Evolutionary conservation across 257 asterid genomes (phyloP).

Genomic region (Paulownia fortunei): DNA sequence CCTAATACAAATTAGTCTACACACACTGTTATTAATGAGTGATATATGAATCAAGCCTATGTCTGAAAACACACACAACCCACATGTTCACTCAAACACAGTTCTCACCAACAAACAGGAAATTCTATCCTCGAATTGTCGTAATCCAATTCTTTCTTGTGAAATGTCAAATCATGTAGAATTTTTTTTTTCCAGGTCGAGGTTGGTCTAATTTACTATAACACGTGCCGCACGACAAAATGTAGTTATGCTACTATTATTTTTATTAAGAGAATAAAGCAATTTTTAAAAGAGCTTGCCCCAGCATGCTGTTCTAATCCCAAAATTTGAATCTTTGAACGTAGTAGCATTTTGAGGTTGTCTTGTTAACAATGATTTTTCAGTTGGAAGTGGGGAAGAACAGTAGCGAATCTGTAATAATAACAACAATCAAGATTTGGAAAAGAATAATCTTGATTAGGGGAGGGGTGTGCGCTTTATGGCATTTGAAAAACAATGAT

Average conservation of each 20-base stretch:
- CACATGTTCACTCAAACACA: slow-evolving; percentile 22
- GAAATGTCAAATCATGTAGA: slow-evolving; percentile 41
- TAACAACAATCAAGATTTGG: slow-evolving; percentile 48
- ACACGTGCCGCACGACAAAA: slow-evolving; percentile 28
- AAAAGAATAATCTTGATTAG: slow-evolving; percentile 40
- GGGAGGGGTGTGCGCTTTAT: slow-evolving; percentile 39
- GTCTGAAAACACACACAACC: slow-evolving; percentile 1
- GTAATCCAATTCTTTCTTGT: slow-evolving; percentile 33
- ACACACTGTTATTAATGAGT: neutral
- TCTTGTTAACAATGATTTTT: slow-evolving; percentile 10
- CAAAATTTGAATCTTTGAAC: slow-evolving; percentile 33
- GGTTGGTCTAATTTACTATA: neutral
- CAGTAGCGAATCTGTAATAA: slow-evolving; percentile 36
- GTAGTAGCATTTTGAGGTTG: neutral
- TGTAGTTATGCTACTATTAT: neutral
- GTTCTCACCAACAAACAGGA: slow-evolving; percentile 19
- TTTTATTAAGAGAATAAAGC: slow-evolving; percentile 24
- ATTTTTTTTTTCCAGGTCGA: slow-evolving; percentile 25
- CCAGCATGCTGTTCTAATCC: slow-evolving; percentile 28
- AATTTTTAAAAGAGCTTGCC: neutral
- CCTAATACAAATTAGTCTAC: neutral
- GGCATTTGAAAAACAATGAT: slow-evolving; percentile 52
- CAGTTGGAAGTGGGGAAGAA: slow-evolving; percentile 26
- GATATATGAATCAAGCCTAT: neutral
- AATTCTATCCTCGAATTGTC: slow-evolving; percentile 37